phyloP scores from a whole-genome alignment of 345 rosid species.

The Gynandropsis gynandra region DNA sequence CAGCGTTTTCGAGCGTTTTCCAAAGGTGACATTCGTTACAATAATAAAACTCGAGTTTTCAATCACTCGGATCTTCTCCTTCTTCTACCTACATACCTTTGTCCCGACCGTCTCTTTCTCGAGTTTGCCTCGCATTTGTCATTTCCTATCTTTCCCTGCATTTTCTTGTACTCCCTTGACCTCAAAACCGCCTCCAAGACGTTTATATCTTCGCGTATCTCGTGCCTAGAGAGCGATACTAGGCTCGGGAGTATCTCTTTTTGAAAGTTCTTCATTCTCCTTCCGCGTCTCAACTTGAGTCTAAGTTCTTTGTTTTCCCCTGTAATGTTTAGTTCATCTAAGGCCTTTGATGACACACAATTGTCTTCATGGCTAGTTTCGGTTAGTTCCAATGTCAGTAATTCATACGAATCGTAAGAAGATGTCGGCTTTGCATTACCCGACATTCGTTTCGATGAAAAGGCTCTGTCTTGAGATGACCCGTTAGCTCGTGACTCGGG shows the following conservation, averaged over 20 bases:
- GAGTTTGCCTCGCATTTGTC: slow-evolving; percentile 22
- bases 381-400: slow-evolving; percentile 38
- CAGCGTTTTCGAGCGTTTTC: too few relatives aligned
- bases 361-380: slow-evolving; percentile 45
- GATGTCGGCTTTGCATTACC: slow-evolving; percentile 26
- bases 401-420: slow-evolving; percentile 58
- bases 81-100: slow-evolving; percentile 24
- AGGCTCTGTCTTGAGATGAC: slow-evolving; percentile 13
- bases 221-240: slow-evolving; percentile 56
- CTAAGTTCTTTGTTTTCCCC: slow-evolving; percentile 39
- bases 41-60: background rate
- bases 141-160: slow-evolving; percentile 36
- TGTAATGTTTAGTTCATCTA: slow-evolving; percentile 30
- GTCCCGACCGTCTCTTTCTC: slow-evolving; percentile 35
- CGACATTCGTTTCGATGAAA: slow-evolving; percentile 20
- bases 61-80: slow-evolving; percentile 15
- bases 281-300: slow-evolving; percentile 59
- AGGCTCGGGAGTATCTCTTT: slow-evolving; percentile 65
- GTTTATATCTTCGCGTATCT: slow-evolving; percentile 65
- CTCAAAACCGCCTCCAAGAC: slow-evolving; percentile 64
- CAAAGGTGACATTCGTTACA: too few relatives aligned
- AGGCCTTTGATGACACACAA: slow-evolving; percentile 47
- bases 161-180: slow-evolving; percentile 69
- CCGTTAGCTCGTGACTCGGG: background rate
- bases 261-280: slow-evolving; percentile 78